Base-by-base conservation (phyloP, 257 asterid genomes). In the Datura wrightii region DNA sequence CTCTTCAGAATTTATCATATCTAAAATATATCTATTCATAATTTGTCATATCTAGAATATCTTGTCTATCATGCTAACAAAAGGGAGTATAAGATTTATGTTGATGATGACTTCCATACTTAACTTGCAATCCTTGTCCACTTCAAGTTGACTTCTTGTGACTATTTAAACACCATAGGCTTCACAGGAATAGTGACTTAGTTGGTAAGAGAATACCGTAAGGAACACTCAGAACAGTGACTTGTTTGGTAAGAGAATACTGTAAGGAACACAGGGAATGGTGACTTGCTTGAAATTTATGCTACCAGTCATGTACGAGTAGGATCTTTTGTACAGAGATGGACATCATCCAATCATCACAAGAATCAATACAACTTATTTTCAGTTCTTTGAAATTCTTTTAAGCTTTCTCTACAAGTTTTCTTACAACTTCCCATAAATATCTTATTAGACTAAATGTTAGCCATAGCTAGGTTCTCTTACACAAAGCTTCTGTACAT, bases 291-390 rank as follows among this genome's bases (percentile, higher is more conserved):
- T 31, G 44, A 10, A 65, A 65, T 8, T 34, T 65, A 34, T 34
- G 72, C 46, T 34, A 65, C 46, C 2, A 8, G 42, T 74, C 60
- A 48, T 36, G 56, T 24, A 11, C 8, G 16, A 41, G 8, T 19
- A 74, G 42, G 80, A 74, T n/a, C 7, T 19, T 72, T 24, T 74
- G 60, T 74, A 48, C 24, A 48, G 59, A 48, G 58, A 52, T 44
- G 80, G 19, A 74, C 80, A 46, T 74, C 79, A 72, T 72, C 58
- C 39, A 48, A 48, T 72, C 58, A 72, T 46, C 41, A 44, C 58
- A 46, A 72, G n/a, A 46, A 72, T 46, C 55, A 1, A 74, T 74
- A 19, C 59, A 46, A 3, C 42, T 74, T 52, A 46, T 74, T 74
- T 19, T 46, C 11, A 8, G 19, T 74, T 74, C 42, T 19, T 19